phyloP scores from a whole-genome alignment of 208 protist genomes.

The Trypanosoma avium region DNA sequence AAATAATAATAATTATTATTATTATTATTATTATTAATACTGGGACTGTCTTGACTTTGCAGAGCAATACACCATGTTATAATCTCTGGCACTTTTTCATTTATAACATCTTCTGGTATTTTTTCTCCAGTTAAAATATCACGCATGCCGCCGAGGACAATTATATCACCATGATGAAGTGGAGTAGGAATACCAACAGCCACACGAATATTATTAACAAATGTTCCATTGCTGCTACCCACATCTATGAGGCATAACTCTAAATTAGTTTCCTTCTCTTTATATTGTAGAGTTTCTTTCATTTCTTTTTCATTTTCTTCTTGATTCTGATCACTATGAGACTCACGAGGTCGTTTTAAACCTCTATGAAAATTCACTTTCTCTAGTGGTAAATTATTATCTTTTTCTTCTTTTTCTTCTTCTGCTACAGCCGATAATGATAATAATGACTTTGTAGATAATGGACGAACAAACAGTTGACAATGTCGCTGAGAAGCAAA shows the following conservation, averaged over 20 bases:
- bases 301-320: background rate
- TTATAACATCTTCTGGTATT: slow-evolving; percentile 53
- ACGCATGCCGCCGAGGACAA: slow-evolving; percentile 87
- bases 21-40: too few species aligned
- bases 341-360: too few species aligned
- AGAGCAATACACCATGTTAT: slow-evolving; percentile 69
- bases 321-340: too few species aligned
- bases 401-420: background rate
- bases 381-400: too few species aligned
- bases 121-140: slow-evolving; percentile 55
- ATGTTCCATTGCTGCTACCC: slow-evolving; percentile 90
- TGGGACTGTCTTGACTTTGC: background rate
- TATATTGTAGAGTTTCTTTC: background rate
- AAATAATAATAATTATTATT: too few species aligned
- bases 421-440: slow-evolving; percentile 1
- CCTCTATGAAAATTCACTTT: too few species aligned
- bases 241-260: slow-evolving; percentile 70
- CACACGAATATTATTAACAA: slow-evolving; percentile 73
- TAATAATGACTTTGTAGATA: background rate
- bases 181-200: slow-evolving; percentile 34
- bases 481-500: slow-evolving; percentile 86
- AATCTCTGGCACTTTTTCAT: slow-evolving; percentile 54
- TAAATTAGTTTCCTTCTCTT: background rate
- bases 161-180: slow-evolving; percentile 61
- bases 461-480: slow-evolving; percentile 41